Base-by-base conservation (phyloP, 1,284 basidiomycete genomes). In the Ganoderma lucidum region DNA sequence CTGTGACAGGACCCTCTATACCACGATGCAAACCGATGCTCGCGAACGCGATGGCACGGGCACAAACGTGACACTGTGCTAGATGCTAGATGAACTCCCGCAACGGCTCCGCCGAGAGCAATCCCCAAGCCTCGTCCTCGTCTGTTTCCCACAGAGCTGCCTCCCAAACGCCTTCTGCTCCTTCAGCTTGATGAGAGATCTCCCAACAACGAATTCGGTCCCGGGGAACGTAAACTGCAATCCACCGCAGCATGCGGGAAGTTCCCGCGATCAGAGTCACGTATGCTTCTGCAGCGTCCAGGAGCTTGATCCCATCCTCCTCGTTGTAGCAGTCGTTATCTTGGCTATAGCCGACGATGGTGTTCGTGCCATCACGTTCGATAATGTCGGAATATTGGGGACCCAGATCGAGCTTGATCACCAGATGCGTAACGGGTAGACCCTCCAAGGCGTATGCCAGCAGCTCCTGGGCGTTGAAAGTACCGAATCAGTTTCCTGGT, bases 371-470 rank as follows among this genome's bases (percentile, higher is more conserved):
- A 51, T 51, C 23, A 3, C 12, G 23, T 2, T 56, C 4, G 3
- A 19, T 6, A 10, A 9, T n/a, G 35, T 59, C 35, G 3, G 17
- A 14, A 37, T 10, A 37, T 15, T 35, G 3, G 10, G 56, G 32
- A 8, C 56, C 56, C 15, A 37, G 17, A 17, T 59, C 56, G 56
- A 59, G 35, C 35, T 59, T 59, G 56, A 59, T 19, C 35, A 59
- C 32, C 9, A 59, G 32, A 59, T 59, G 56, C 32, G 56, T 37
- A 17, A 59, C 10, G 8, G 56, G 56, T 0, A 59, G 56, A 23
- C 39, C 9, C 10, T n/a, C n/a, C n/a, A 59, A 39, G 32, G 35
- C 35, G 19, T 15, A 39, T n/a, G 19, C 56, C 6, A 59, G 35
- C 56, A 59, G 15, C 19, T 59, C 8, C 56, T 59, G n/a, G 14